phyloP scores from a whole-genome alignment of 345 rosid genomes.

The Populus euphratica region DNA sequence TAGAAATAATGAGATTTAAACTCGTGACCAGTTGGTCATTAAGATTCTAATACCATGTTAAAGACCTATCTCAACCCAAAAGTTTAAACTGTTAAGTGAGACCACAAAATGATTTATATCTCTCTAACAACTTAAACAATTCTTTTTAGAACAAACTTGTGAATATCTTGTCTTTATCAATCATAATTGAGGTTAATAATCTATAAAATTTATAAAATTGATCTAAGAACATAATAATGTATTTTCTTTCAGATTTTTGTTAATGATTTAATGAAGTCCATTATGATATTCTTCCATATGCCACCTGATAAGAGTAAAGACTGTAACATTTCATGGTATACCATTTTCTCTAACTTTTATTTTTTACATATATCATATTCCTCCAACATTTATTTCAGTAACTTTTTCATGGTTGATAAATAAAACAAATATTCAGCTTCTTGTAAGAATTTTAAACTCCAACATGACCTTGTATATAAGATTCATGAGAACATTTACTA shows the following conservation, averaged over 20 bases:
- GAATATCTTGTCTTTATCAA: background rate
- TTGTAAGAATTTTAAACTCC: background rate
- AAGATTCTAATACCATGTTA: no score
- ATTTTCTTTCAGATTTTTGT: background rate
- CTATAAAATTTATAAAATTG: background rate
- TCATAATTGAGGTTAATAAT: background rate
- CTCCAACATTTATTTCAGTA: background rate
- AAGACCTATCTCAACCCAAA: no score
- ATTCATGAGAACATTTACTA: background rate
- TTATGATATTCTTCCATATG: background rate
- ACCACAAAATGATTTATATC: no score
- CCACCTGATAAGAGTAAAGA: background rate
- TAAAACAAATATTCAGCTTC: no score
- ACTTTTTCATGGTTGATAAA: no score
- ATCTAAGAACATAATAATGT: background rate
- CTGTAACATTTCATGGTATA: background rate
- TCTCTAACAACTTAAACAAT: background rate
- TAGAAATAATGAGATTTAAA: no score
- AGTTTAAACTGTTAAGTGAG: no score
- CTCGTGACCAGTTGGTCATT: no score
- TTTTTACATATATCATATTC: background rate
- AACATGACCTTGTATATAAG: background rate
- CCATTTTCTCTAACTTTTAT: background rate
- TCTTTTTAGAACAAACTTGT: background rate
- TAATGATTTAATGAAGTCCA: background rate